Base-by-base conservation (phyloP, 1,284 basidiomycete genomes). In the Coniophora puteana region DNA sequence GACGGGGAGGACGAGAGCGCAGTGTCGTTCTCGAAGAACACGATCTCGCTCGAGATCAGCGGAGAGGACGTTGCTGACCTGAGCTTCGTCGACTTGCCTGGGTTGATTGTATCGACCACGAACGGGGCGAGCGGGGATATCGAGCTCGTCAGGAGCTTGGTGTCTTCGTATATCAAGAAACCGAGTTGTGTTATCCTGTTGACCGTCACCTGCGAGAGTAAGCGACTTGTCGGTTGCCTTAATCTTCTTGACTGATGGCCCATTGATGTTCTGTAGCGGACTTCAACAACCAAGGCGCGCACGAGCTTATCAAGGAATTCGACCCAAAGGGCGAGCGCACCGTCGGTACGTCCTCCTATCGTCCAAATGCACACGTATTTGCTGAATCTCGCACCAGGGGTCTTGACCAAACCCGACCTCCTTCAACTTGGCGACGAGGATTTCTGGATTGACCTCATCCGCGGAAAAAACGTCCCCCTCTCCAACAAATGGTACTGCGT, bases 361-460 rank as follows among this genome's bases (percentile, higher is more conserved):
- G n/a, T 36, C 4, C n/a, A n/a, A 5, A 33, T 28, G n/a, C 6
- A 14, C 16, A 28, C 25, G 21, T 17, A 8, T 29, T 21, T 11
- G 36, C 18, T 37, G 27, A 14, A 23, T 16, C 21, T 14, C 16
- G 14, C 14, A 8, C 16, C 26, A 89, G 87, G 85, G 41, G 86
- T 90, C 13, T 67, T 90, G n/a, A 90, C 87, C 0, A 90, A 89
- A 54, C 83, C 86, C 0, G 88, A 90, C 53, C 76, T 79, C 4
- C 84, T 89, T 34, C 76, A 74, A 0, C 5, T 51, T 0, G 84
- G 83, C 0, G 80, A 86, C 22, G 79, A 87, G 47, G 50, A 55
- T 0, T 51, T 50, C 1, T 89, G 86, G 87, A 45, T 86, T 7
- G 55, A 58, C 0, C 72, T 82, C 33, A 72, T 86, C 21, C 63